Percentiles rank a stretch among this genome's conserved stretches.
Conservation (phyloP, 129 eudicot genomes). For the Rutidosis leptorrhynchoides region DNA sequence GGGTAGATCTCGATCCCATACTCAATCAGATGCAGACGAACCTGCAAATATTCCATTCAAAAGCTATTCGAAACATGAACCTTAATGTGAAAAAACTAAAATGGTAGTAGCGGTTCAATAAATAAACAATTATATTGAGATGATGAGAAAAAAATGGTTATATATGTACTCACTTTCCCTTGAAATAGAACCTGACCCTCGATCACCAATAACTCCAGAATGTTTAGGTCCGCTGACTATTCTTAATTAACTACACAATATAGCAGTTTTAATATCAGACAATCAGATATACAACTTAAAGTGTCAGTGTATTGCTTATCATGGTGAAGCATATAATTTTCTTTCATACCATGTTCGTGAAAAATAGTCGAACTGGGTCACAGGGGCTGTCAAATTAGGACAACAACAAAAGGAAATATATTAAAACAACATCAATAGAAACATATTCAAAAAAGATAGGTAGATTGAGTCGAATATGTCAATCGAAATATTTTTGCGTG, state of each 20-base stretch:
- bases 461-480: too few species aligned
- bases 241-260: conserved; percentile 64
- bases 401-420: too few species aligned
- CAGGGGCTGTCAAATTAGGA: too few species aligned
- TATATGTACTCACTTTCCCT: conserved; percentile 70
- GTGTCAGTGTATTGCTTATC: too few species aligned
- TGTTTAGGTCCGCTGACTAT: conserved; percentile 73
- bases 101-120: not conserved
- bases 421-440: too few species aligned
- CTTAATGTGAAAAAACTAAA: not conserved
- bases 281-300: conserved; percentile 16
- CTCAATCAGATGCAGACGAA: conserved; percentile 92
- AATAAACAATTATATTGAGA: not conserved
- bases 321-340: too few species aligned
- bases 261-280: not conserved
- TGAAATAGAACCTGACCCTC: conserved; percentile 89
- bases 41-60: conserved; percentile 42
- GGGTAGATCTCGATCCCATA: conserved; percentile 58
- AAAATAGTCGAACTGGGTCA: too few species aligned
- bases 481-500: too few species aligned
- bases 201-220: conserved; percentile 90
- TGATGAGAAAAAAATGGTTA: not conserved
- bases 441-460: too few species aligned
- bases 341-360: too few species aligned
- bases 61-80: not conserved